Evolutionary conservation across 768 basidiomycete genomes (phyloP), one percentile per base, ranked within the genome.

Genomic region (Suillus tomentosus): DNA sequence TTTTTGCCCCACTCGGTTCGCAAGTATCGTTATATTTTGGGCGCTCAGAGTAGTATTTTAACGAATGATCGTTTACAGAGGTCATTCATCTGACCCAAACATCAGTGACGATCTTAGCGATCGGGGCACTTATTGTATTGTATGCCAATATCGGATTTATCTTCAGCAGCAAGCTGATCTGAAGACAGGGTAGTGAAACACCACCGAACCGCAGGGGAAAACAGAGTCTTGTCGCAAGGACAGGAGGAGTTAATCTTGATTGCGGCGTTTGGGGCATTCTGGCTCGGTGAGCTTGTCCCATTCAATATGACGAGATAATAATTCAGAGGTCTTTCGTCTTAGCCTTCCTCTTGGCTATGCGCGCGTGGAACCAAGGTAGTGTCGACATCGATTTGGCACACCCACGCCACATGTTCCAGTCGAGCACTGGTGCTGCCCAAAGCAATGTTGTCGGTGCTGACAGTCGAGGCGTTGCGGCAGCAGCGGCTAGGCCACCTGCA

Each of bases 191-290:
- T 90, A 53, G 77, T 88, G 53, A 81, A 88, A 77, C 90, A 92
- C 71, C 85, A 92, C 69, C 82, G 83, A 63, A 79, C 77, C 71
- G 80, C 84, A 54, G 89, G 87, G 15, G 50, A 39, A 27, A 70
- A 67, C 15, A 83, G 83, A 59, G 72, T 88, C 65, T 74, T 94
- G 69, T 86, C 88, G 53, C 86, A 85, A 68, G 81, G 80, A 62
- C 92, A 94, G 69, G 90, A 92, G 71, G 90, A 94, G 70, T 82
- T 86, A 75, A 78, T 89, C 22, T 71, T 94, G 74, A 88, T 94
- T 65, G 86, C 80, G 6, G 87, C 88, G 3, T 82, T 92, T 63
- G 90, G 87, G 13, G 76, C 92, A 64, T 85, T 90, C 72, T 93
- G 90, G 89, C 79, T 92, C 58, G 90, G 92, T 92, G 73, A 73